Evolutionary conservation across 768 basidiomycete species (phyloP), one percentile per base, ranked within the genome.

Genomic region (Suillus clintonianus): DNA sequence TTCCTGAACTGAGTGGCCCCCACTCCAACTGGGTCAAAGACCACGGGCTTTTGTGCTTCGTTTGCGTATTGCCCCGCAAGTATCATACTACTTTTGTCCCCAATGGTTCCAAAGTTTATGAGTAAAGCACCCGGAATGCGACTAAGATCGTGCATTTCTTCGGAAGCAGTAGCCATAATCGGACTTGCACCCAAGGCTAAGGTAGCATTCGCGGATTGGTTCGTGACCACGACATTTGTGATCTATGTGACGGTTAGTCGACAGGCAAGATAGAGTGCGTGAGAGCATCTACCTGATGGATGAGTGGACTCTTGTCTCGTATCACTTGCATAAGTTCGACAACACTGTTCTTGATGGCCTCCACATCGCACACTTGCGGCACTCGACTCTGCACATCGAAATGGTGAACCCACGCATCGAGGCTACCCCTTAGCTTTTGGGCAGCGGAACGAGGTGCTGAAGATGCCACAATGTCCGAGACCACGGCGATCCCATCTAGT

Each of bases 21-120:
- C 0, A 95, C 84, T 22, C 93, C 96, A 13, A 98, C 96, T 3
- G 96, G 96, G 72, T 97, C 96, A 64, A 97, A 92, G 0, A 97
- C 83, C 14, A 97, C 75, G 0, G 93, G 91, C 70, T 90, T 94
- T 67, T 81, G 80, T 60, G 83, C 83, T 54, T 79, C 71, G 69
- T 95, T 96, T 15, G 90, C 91, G 65, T 81, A 82, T 51, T 70
- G 71, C 80, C 94, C 94, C 5, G 91, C 92, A 4, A 83, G 81
- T 17, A 89, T 72, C 90, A 96, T 95, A 42, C 91, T 88, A 41
- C 87, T 83, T 57, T 88, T 80, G 60, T 87, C 83, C 14, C 81
- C 82, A 71, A 95, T 76, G 3, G 94, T 94, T 42, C 96, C 96
- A 63, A 96, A 91, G 74, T 98, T 97, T 64, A 97, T 80, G 5